Base-by-base conservation (phyloP, 1,139 yeast species). In the Casaregolazyma lundiana region DNA sequence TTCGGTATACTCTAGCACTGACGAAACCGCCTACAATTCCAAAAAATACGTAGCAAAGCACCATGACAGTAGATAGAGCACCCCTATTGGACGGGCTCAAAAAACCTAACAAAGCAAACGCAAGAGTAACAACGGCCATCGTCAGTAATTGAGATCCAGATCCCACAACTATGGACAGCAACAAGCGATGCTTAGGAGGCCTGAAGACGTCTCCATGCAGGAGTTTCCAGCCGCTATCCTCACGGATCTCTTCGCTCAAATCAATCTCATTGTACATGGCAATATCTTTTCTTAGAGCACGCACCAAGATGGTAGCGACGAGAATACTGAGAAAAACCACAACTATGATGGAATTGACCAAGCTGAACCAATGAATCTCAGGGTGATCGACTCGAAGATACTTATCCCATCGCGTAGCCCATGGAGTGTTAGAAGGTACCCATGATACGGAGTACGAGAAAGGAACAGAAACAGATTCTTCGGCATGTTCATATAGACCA, bases 361-460 rank as follows among this genome's bases (percentile, higher is more conserved):
- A 77, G 2, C 96, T 87, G 62, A 88, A 85, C 98, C 97, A 90
- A 69, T 92, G 97, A 58, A 92, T 84, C 64, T 84, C 84, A 47
- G 97, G 95, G 63, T 88, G 95, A 63, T 82, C 84, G 32, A 85
- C 94, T 60, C 88, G 95, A 60, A 92, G 75, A 64, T 92, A 92
- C 66, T 88, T 87, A 66, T 92, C 98, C 99, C 99, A 92, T 70
- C 99, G 81, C 1, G 97, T 92, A 26, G 97, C 97, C 98, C 97
- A 92, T 8, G 83, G 80, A 11, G 94, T 86, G 11, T 70, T 71
- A 13, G 95, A 84, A 49, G 76, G 76, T 24, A 69, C 65, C 75
- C 92, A 92, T 30, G 65, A 67, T 26, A 83, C 84, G 2, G 84
- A 78, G 61, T 83, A 83, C 16, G 84, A 72, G 65, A 78, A 83